Evolutionary conservation across 1,139 yeast species (phyloP).

Genomic region (Protomyces pachydermus): DNA sequence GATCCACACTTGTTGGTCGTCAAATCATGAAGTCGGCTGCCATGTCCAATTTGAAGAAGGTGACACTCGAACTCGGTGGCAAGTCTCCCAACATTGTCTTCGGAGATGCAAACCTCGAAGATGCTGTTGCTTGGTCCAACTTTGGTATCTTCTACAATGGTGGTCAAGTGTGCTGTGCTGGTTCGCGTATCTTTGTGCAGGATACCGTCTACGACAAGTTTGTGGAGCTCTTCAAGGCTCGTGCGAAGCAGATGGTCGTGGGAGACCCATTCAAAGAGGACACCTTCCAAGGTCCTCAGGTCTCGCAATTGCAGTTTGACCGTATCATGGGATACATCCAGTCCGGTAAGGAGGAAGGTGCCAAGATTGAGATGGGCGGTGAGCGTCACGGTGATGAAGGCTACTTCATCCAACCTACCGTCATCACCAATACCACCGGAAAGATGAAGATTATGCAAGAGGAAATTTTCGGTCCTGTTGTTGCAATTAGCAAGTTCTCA

Average conservation of each 20-base stretch:
- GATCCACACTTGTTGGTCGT: constrained; percentile 79
- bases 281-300: constrained; percentile 81
- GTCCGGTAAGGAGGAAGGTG: constrained; percentile 70
- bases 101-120: constrained; percentile 63
- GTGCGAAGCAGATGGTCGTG: constrained; percentile 48
- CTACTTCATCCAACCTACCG: constrained; percentile 72
- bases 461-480: constrained; percentile 86
- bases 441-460: constrained; percentile 67
- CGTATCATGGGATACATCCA: constrained; percentile 70
- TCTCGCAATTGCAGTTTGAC: constrained; percentile 66
- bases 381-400: constrained; percentile 59
- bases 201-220: constrained; percentile 68
- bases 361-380: constrained; percentile 72
- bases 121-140: constrained; percentile 57
- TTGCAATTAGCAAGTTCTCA: constrained; percentile 66
- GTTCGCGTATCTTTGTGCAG: constrained; percentile 75
- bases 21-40: constrained; percentile 70
- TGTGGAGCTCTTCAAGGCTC: constrained; percentile 50
- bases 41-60: constrained; percentile 63
- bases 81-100: constrained; percentile 78
- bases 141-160: constrained; percentile 70
- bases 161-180: constrained; percentile 88
- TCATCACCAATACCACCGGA: constrained; percentile 65
- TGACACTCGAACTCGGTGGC: constrained; percentile 81
- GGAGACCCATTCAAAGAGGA: constrained; percentile 74